phyloP scores from a whole-genome alignment of 306 rosid genomes.

The Vigna trinervia region DNA sequence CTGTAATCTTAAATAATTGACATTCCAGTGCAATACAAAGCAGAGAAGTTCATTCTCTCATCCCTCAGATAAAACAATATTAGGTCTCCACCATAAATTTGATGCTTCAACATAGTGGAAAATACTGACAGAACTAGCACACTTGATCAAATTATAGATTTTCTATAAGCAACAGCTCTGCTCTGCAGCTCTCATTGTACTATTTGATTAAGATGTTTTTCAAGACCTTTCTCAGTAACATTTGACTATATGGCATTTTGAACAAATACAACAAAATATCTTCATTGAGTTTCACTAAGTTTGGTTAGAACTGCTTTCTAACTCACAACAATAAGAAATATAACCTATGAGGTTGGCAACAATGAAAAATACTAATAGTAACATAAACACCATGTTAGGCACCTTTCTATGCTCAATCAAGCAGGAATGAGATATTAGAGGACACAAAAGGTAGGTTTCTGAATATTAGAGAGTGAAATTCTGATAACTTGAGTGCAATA shows the following conservation, averaged over 20 bases:
- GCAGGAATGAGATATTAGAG: not conserved
- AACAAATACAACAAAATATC: not conserved
- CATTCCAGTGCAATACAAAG: slow-evolving; percentile 9
- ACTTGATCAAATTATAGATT: slow-evolving; percentile 22
- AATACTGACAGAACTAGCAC: not conserved
- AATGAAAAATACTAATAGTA: not conserved
- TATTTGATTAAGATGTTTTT: not conserved
- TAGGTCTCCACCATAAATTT: slow-evolving; percentile 12
- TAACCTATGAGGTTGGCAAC: not conserved
- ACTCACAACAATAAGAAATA: slow-evolving; percentile 9
- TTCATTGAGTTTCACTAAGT: not conserved
- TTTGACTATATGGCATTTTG: not conserved
- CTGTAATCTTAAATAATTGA: not conserved
- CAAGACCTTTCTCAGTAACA: not conserved
- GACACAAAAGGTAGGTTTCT: not conserved
- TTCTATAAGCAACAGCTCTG: not conserved
- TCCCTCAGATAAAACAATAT: slow-evolving; percentile 9
- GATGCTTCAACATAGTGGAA: slow-evolving; percentile 6
- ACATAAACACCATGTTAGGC: not conserved
- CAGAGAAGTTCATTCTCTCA: slow-evolving; percentile 29
- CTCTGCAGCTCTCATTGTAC: not conserved
- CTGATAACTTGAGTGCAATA: not conserved
- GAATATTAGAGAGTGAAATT: not conserved
- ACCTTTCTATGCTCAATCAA: not conserved
- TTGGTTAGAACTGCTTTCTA: slow-evolving; percentile 4